These are phyloP conservation scores for Zygoascus bituminiphila DNA, from an alignment of 805 yeast species.

Conservation along the genomic window DNA sequence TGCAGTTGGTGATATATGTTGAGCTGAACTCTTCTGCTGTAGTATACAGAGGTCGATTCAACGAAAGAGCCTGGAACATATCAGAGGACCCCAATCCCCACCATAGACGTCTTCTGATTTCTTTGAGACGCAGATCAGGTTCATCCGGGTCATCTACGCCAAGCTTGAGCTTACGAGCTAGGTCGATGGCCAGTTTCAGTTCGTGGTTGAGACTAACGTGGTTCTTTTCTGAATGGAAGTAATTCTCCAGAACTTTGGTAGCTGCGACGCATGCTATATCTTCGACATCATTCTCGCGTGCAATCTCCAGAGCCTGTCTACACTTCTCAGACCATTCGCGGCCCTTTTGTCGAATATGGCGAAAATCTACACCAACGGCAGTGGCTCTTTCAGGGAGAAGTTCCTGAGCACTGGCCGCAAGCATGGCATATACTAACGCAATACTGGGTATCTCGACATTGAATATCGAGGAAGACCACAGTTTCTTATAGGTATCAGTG, in stretches of 20 bases:
- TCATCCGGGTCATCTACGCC: neutral
- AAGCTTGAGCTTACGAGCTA: slow-evolving; percentile 3
- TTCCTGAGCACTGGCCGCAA: neutral
- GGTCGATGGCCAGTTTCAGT: neutral
- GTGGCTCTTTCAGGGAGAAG: neutral
- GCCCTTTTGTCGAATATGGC: neutral
- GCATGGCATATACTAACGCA: neutral
- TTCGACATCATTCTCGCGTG: neutral
- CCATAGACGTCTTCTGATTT: slow-evolving; percentile 2
- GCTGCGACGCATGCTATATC: neutral
- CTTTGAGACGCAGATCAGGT: neutral
- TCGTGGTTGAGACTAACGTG: slow-evolving; percentile 1
- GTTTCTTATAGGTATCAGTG: neutral
- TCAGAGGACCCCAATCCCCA: slow-evolving; percentile 7
- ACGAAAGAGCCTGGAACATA: slow-evolving; percentile 6
- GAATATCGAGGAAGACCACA: neutral
- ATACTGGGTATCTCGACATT: slow-evolving; percentile 2
- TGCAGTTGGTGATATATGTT: slow-evolving; percentile 3
- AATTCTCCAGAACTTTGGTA: slow-evolving; percentile 3
- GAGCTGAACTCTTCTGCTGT: neutral
- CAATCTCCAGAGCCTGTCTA: slow-evolving; percentile 2
- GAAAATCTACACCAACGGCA: neutral
- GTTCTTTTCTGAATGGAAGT: slow-evolving; percentile 6
- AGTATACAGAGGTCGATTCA: slow-evolving; percentile 7
- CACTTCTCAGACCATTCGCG: neutral